Evolutionary conservation across 2,329 filamentous ascomycete genomes (phyloP).

Genomic region (Neurospora sp.): DNA sequence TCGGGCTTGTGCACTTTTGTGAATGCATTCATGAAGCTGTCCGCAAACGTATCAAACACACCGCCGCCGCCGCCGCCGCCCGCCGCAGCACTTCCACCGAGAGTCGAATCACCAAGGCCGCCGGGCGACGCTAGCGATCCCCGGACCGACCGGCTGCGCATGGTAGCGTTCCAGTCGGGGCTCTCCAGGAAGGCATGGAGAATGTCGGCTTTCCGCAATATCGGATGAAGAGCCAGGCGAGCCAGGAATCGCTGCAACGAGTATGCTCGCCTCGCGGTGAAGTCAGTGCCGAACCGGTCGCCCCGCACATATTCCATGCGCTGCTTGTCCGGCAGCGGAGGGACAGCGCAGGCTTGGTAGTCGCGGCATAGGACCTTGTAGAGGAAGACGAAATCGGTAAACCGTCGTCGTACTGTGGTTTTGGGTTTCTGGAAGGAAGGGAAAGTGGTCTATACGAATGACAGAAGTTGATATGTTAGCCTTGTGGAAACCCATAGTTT

Average conservation of each 20-base stretch:
- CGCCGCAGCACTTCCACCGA: slow-evolving; percentile 24
- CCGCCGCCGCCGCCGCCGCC: slow-evolving; percentile 44
- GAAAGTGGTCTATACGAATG: slow-evolving; percentile 66
- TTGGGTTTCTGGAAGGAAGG: slow-evolving; percentile 78
- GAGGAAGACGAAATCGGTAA: slow-evolving; percentile 95
- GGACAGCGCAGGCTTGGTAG: slow-evolving; percentile 85
- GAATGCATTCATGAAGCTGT: slow-evolving; percentile 95
- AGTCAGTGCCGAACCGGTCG: slow-evolving; percentile 88
- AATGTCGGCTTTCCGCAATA: slow-evolving; percentile 72
- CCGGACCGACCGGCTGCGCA: slow-evolving; percentile 67
- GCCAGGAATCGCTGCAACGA: slow-evolving; percentile 86
- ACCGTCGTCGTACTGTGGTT: slow-evolving; percentile 76
- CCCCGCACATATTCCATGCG: slow-evolving; percentile 98
- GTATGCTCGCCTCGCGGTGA: slow-evolving; percentile 78
- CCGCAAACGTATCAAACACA: slow-evolving; percentile 90
- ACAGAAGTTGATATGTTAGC: background rate
- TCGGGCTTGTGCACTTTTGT: slow-evolving; percentile 94
- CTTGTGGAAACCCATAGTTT: background rate
- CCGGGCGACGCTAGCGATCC: slow-evolving; percentile 22
- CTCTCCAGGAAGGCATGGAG: slow-evolving; percentile 88
- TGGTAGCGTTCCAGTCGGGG: slow-evolving; percentile 91
- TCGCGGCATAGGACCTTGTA: slow-evolving; percentile 83
- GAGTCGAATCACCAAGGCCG: slow-evolving; percentile 21
- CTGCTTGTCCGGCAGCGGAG: slow-evolving; percentile 94
- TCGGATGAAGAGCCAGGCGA: slow-evolving; percentile 78